Evolutionary conservation across 352 stramenopile species (phyloP).

Genomic region (Globisporangium spiculum): DNA sequence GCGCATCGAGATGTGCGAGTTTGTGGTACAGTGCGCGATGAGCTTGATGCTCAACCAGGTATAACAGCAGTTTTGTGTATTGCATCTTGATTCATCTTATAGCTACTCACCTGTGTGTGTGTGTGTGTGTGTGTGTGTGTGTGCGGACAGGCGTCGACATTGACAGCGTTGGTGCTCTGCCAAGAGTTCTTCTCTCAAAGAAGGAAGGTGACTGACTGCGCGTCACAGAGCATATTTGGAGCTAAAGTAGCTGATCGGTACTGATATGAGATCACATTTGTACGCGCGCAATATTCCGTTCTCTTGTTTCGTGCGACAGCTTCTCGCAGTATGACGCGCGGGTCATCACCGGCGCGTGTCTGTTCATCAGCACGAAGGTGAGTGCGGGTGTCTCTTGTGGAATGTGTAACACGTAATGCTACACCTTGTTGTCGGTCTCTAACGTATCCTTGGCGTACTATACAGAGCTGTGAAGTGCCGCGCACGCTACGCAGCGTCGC

Average conservation of each 20-base stretch:
- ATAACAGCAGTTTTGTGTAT: background rate
- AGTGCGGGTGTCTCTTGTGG: background rate
- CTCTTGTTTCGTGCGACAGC: constrained; percentile 4
- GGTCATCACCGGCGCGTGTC: constrained; percentile 19
- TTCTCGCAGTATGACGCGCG: constrained; percentile 19
- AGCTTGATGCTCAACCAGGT: constrained; percentile 21
- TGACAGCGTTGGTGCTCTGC: constrained; percentile 19
- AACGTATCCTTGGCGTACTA: too few relatives aligned
- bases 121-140: background rate
- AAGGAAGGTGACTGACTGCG: constrained; percentile 21
- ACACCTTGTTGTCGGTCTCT: too few relatives aligned
- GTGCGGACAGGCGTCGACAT: constrained; percentile 13
- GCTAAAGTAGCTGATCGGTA: background rate
- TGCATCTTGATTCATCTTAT: background rate
- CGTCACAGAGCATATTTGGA: background rate
- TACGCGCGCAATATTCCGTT: background rate
- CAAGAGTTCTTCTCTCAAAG: constrained; percentile 18
- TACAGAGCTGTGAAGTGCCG: constrained; percentile 41
- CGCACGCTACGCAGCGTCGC: constrained; percentile 45
- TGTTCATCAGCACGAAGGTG: constrained; percentile 23
- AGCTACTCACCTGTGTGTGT: background rate
- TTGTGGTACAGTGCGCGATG: constrained; percentile 11
- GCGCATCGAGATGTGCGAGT: constrained; percentile 12
- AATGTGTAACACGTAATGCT: background rate
- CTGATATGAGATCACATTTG: background rate